phyloP scores from a whole-genome alignment of 495 filamentous ascomycete species.

The Chaetomium fimeti region DNA sequence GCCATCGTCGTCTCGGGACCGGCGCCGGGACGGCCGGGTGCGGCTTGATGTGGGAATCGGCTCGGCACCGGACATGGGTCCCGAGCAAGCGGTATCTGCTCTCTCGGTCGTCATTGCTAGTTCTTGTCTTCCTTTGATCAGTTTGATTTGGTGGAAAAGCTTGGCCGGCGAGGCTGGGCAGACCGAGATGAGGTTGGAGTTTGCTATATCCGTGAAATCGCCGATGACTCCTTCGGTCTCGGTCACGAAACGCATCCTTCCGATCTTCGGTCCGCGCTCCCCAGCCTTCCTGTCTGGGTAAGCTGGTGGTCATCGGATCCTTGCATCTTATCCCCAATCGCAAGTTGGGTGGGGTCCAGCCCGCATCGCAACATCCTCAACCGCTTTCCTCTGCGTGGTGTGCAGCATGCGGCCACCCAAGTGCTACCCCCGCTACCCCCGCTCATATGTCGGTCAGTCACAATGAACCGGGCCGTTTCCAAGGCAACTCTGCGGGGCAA shows the following conservation, averaged over 20 bases:
- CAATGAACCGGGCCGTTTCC: neutral
- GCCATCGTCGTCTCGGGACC: conserved; percentile 12
- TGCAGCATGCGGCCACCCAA: neutral
- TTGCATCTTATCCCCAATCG: conserved; percentile 1
- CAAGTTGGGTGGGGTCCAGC: conserved; percentile 1
- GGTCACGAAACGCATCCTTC: neutral
- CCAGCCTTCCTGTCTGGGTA: conserved; percentile 6
- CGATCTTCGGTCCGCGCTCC: conserved; percentile 6
- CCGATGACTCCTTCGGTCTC: neutral
- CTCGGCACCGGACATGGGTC: conserved; percentile 10
- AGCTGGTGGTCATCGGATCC: conserved; percentile 7
- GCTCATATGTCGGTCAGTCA: neutral
- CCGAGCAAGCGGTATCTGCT: neutral
- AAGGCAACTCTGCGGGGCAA: neutral
- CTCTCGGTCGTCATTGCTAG: conserved; percentile 6
- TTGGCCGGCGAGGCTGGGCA: neutral
- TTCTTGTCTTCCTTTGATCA: neutral
- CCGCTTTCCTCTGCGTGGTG: neutral
- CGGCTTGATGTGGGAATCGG: neutral
- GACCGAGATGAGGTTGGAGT: neutral
- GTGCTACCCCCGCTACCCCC: neutral
- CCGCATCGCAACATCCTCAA: conserved; percentile 11
- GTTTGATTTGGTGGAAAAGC: neutral
- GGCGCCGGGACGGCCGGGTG: neutral
- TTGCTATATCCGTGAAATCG: neutral